phyloP scores from a whole-genome alignment of 2,329 filamentous ascomycete genomes.

The Aureobasidium musti region DNA sequence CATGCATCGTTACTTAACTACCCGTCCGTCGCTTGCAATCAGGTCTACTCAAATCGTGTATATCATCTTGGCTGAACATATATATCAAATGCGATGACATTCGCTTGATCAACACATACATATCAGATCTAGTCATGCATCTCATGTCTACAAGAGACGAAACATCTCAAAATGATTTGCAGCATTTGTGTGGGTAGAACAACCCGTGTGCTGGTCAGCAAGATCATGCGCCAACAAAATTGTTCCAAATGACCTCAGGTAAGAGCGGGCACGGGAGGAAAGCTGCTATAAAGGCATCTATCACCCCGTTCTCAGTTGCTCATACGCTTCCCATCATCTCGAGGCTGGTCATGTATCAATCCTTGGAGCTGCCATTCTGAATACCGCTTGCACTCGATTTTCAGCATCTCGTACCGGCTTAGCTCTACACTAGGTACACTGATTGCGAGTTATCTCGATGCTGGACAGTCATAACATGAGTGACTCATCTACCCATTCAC shows the following conservation, averaged over 20 bases:
- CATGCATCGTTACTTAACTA: neutral
- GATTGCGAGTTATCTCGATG: neutral
- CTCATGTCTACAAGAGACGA: neutral
- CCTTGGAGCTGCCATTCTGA: no score
- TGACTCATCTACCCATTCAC: neutral
- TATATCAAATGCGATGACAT: neutral
- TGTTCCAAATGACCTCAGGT: neutral
- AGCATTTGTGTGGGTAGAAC: slow-evolving; percentile 2
- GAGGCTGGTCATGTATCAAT: neutral
- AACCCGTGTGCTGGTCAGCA: slow-evolving; percentile 18
- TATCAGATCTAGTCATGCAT: neutral
- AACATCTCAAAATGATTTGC: neutral
- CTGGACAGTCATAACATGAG: neutral
- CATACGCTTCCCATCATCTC: neutral
- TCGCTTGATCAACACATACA: neutral
- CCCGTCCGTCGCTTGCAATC: neutral
- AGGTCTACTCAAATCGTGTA: neutral
- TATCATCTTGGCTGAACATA: no score
- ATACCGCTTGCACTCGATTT: no score
- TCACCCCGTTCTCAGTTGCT: neutral
- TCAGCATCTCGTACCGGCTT: neutral
- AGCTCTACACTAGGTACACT: neutral
- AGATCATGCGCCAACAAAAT: neutral
- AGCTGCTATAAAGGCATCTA: neutral
- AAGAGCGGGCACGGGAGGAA: neutral